Evolutionary conservation across 768 basidiomycete species (phyloP), one percentile per base, ranked within the genome.

Genomic region (Lactifluus volemus): DNA sequence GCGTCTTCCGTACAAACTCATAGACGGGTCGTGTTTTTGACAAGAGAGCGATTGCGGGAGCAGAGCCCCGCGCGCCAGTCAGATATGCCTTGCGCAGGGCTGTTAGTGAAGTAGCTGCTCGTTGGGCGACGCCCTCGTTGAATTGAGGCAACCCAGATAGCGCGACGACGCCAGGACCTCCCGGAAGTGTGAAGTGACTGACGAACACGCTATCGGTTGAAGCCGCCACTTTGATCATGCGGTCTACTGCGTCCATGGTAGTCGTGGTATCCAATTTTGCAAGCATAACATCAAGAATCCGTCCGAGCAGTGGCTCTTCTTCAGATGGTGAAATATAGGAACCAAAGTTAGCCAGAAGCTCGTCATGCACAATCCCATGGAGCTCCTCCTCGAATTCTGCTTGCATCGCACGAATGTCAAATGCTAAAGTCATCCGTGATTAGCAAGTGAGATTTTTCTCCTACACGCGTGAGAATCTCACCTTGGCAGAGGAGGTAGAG

Each of bases 331-430:
- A 69, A 29, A 82, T 68, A 49, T 73, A 67, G 21, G 70, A 64
- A 51, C 73, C 73, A 70, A 83, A 85, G 52, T 76, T 69, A 25
- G 67, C 57, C 11, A 70, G 63, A 67, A 89, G 74, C 66, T 85
- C 81, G 54, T 82, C 76, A 19, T 71, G 69, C 21, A 81, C 74
- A 55, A 86, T 81, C n/a, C 71, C 68, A 57, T 73, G 67, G 15
- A 87, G 71, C 29, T 78, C 77, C 14, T 74, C 73, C 41, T 77
- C 70, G 73, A 92, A 84, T 60, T 89, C 85, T 60, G 74, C 69
- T 67, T 90, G 86, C 64, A 92, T 68, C 1, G 89, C 84, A 49
- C 92, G 86, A 56, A 91, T 78, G 69, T 94, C 92, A 56, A 93
- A 75, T 25, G 90, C 89, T 63, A 15, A 21, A 25, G 5, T 7